Conservation (phyloP, 805 yeast species). For the Kuraishia floccosa region DNA sequence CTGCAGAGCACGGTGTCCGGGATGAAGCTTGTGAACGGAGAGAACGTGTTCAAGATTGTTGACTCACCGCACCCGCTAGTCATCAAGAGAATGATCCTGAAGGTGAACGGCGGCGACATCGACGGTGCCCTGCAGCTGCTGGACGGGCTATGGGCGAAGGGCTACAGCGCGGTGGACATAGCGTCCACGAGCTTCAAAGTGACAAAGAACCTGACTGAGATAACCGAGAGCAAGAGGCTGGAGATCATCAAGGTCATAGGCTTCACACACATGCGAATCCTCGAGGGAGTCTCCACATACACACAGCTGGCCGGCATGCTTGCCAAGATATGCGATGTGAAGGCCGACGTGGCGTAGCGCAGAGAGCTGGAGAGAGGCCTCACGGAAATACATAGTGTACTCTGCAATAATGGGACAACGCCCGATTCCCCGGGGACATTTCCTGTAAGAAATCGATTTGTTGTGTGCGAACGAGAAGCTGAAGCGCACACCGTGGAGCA, state of each 20-base stretch:
- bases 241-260: conserved; percentile 84
- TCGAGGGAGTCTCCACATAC: conserved; percentile 88
- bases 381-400: no score
- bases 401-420: no score
- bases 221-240: conserved; percentile 58
- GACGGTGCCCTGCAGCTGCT: conserved; percentile 59
- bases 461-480: no score
- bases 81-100: conserved; percentile 57
- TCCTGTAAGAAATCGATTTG: no score
- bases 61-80: conserved; percentile 94
- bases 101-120: conserved; percentile 30
- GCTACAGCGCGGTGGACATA: conserved; percentile 89
- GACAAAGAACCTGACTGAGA: conserved; percentile 58
- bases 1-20: conserved; percentile 92
- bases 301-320: conserved; percentile 79
- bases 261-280: conserved; percentile 78
- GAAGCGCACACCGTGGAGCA: no score
- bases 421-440: no score
- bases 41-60: conserved; percentile 88
- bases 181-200: conserved; percentile 87
- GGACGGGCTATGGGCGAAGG: conserved; percentile 72
- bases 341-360: no score
- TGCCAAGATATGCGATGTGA: conserved; percentile 37
- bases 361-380: no score
- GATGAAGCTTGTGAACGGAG: conserved; percentile 81